These are phyloP conservation scores for Apium graveolens DNA, from an alignment of 129 eudicot species.

Conservation along the genomic window DNA sequence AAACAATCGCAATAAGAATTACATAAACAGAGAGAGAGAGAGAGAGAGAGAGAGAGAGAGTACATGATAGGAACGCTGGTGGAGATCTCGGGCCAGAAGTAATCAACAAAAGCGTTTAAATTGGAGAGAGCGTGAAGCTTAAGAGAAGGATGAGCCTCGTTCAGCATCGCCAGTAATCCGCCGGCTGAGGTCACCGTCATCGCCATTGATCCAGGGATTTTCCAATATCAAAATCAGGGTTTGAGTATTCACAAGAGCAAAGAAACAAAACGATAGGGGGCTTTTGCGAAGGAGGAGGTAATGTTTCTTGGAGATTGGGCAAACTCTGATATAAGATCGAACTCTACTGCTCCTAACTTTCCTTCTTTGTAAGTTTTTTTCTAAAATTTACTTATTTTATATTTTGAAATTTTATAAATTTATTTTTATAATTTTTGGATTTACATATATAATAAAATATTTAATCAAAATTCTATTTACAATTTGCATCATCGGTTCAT, in stretches of 20 bases:
- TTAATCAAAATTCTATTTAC: no score
- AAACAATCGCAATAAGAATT: not conserved
- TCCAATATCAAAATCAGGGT: not conserved
- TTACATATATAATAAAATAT: no score
- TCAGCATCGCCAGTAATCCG: constrained; percentile 80
- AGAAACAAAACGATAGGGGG: no score
- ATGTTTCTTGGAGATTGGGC: constrained; percentile 7
- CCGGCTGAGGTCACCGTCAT: constrained; percentile 89
- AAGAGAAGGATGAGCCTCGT: constrained; percentile 59
- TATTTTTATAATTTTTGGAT: no score
- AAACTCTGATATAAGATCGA: not conserved
- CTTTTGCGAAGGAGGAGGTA: not conserved
- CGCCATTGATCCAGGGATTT: constrained; percentile 3
- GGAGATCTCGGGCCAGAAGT: constrained; percentile 97
- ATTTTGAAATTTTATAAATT: no score
- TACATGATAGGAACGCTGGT: constrained; percentile 73
- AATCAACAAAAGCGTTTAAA: constrained; percentile 62
- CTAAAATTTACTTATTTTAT: no score
- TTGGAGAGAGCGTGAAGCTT: constrained; percentile 75
- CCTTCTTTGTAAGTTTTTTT: no score
- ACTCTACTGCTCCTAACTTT: no score
- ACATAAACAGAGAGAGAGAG: not conserved
- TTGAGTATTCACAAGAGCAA: not conserved
- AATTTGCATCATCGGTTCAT: no score
- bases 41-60: not conserved